These are phyloP conservation scores for Neodidymelliopsis sp. DNA, from an alignment of 2,329 filamentous ascomycete genomes.

Conservation along the genomic window DNA sequence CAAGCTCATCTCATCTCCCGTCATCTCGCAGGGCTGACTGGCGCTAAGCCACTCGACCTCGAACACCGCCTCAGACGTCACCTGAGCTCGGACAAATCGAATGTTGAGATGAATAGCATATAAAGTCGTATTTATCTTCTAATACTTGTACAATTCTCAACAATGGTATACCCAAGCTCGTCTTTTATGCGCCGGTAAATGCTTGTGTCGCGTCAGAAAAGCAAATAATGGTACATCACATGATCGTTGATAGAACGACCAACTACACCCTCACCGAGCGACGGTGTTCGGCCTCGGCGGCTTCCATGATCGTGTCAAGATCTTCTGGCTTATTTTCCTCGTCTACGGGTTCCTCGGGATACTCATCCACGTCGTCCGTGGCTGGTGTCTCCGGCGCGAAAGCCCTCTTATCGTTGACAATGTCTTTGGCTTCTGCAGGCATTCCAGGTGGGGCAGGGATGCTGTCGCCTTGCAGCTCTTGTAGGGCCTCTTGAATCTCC, in stretches of 20 bases:
- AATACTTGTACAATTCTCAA: slow-evolving; percentile 15
- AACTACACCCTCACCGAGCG: not conserved
- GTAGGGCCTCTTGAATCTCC: slow-evolving; percentile 14
- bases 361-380: slow-evolving; percentile 25
- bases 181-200: slow-evolving; percentile 15
- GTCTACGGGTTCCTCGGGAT: slow-evolving; percentile 26
- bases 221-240: not conserved
- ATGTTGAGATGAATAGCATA: too few species aligned
- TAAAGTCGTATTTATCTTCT: not conserved
- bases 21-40: slow-evolving; percentile 31
- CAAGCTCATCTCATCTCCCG: slow-evolving; percentile 12
- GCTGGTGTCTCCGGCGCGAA: slow-evolving; percentile 4
- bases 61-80: slow-evolving; percentile 15
- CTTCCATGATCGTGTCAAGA: slow-evolving; percentile 1
- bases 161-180: not conserved
- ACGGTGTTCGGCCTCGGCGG: not conserved
- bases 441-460: slow-evolving; percentile 14
- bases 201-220: not conserved
- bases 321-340: not conserved
- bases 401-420: slow-evolving; percentile 24
- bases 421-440: slow-evolving; percentile 22
- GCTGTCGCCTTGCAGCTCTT: not conserved
- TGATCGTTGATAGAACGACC: not conserved
- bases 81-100: too few species aligned
- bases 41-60: slow-evolving; percentile 20